These are phyloP conservation scores for Dryas drummondii DNA, from an alignment of 306 rosid species.

Conservation along the genomic window DNA sequence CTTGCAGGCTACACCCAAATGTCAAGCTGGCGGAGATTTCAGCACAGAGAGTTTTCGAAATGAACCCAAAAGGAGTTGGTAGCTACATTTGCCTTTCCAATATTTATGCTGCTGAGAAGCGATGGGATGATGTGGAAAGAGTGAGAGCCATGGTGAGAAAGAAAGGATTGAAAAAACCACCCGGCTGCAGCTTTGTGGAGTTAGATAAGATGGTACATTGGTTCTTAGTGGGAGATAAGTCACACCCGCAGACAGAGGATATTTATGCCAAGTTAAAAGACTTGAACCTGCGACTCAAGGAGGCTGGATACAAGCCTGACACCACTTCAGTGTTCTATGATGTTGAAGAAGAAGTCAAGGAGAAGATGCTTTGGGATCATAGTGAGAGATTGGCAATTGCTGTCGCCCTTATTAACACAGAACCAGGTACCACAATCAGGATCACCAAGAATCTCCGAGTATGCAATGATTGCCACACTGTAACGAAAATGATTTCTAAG, in stretches of 20 bases:
- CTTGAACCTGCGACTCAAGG: constrained; percentile 48
- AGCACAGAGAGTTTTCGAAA: constrained; percentile 49
- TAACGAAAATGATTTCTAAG: constrained; percentile 50
- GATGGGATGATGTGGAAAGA: constrained; percentile 57
- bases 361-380: constrained; percentile 66
- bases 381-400: constrained; percentile 63
- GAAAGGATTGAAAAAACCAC: constrained; percentile 46
- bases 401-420: constrained; percentile 49
- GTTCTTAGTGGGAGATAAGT: constrained; percentile 53
- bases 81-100: constrained; percentile 65
- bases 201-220: constrained; percentile 53
- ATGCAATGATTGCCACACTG: constrained; percentile 57
- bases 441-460: constrained; percentile 62
- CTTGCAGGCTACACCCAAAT: constrained; percentile 53
- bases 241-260: constrained; percentile 45
- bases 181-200: constrained; percentile 58
- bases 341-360: constrained; percentile 55
- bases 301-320: constrained; percentile 59
- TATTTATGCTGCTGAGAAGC: constrained; percentile 57
- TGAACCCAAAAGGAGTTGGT: constrained; percentile 52
- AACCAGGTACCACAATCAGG: constrained; percentile 49
- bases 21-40: constrained; percentile 53
- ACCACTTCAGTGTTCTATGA: constrained; percentile 56
- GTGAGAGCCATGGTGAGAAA: constrained; percentile 47
- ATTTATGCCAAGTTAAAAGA: constrained; percentile 46